A percentile compares a stretch with the other conserved stretches of the same genome.
Conservation (phyloP, 2,329 filamentous ascomycete species). For the Huntiella bhutanensis region DNA sequence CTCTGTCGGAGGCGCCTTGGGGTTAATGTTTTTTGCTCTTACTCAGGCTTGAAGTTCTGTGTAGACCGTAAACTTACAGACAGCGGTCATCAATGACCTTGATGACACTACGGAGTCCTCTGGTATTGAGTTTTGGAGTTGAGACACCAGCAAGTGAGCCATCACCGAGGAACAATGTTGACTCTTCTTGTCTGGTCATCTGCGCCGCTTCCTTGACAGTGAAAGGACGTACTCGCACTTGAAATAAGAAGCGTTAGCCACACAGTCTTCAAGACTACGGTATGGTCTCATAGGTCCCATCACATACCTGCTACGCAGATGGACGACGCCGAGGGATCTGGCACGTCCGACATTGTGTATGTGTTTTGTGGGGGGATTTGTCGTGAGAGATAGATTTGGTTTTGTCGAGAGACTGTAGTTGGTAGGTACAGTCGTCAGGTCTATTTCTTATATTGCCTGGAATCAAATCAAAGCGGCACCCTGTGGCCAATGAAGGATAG, state of each 20-base stretch:
- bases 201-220: constrained; percentile 90
- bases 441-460: too few species aligned
- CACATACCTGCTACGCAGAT: constrained; percentile 38
- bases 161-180: constrained; percentile 84
- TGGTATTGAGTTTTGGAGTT: constrained; percentile 64
- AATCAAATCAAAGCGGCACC: too few species aligned
- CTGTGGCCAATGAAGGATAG: too few species aligned
- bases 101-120: constrained; percentile 77
- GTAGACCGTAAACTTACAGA: constrained; percentile 43
- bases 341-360: constrained; percentile 7
- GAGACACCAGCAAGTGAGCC: constrained; percentile 80
- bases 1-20: constrained; percentile 31
- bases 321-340: constrained; percentile 33
- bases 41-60: not conserved
- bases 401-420: too few species aligned
- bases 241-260: constrained; percentile 16
- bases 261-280: not conserved
- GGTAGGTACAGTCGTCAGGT: too few species aligned
- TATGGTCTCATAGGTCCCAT: not conserved
- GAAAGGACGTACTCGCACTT: constrained; percentile 52
- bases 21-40: not conserved
- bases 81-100: constrained; percentile 94
- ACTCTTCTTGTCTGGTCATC: constrained; percentile 61
- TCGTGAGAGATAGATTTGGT: too few species aligned
- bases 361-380: not conserved